Evolutionary conservation across 2,329 filamentous ascomycete species (phyloP).

Genomic region (Polychaeton citri): DNA sequence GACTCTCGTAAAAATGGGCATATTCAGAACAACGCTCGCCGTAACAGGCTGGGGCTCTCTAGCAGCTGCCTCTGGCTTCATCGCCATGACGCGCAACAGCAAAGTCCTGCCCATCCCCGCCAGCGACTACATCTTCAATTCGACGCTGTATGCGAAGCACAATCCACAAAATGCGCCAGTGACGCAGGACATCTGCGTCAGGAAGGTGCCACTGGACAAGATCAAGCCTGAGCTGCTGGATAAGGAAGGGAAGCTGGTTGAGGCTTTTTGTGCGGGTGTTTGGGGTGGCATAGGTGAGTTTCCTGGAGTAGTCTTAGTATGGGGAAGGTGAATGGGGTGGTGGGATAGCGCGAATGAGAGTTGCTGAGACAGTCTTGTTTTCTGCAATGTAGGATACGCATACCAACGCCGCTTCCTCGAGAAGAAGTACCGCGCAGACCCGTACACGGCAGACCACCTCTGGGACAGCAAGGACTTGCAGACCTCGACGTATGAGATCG

Average conservation of each 20-base stretch:
- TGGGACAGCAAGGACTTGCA: constrained; percentile 46
- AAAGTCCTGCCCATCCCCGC: constrained; percentile 45
- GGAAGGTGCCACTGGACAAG: constrained; percentile 47
- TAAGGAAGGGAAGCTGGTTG: constrained; percentile 45
- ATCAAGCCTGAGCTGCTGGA: constrained; percentile 53
- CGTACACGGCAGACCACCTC: constrained; percentile 45
- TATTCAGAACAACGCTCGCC: constrained; percentile 17
- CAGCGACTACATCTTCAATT: constrained; percentile 49
- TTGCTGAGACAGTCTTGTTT: not conserved
- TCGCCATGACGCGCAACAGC: constrained; percentile 41
- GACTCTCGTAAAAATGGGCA: too few relatives aligned
- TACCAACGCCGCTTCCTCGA: constrained; percentile 46
- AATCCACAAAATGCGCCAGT: constrained; percentile 52
- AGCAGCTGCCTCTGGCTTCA: constrained; percentile 38
- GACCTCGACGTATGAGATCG: constrained; percentile 45
- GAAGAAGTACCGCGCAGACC: constrained; percentile 41
- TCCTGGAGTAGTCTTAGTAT: not conserved
- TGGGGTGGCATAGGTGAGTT: constrained; percentile 52
- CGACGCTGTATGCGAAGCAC: constrained; percentile 41
- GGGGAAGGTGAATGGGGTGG: not conserved
- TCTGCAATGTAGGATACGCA: constrained; percentile 35
- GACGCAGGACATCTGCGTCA: constrained; percentile 51
- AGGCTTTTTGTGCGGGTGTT: constrained; percentile 54
- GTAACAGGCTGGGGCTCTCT: constrained; percentile 20
- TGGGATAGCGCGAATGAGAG: not conserved